Base-by-base conservation (phyloP, 202 grass and related monocot species). In the Panicum virgatum region DNA sequence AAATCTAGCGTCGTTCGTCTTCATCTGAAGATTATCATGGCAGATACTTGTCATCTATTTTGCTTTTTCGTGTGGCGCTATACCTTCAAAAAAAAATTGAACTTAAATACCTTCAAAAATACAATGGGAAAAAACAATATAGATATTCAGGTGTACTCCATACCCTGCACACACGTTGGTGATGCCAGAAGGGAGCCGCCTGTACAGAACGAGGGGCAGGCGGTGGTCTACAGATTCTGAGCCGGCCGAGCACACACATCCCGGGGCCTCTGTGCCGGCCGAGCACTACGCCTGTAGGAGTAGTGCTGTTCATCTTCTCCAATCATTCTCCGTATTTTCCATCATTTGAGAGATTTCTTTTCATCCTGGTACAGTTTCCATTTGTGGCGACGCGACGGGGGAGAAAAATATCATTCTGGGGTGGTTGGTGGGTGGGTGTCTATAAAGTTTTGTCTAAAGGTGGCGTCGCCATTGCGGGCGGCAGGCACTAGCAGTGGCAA, bases 371-470 rank as follows among this genome's bases (percentile, higher is more conserved):
- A 47, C 39, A 44, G 23, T 82, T 71, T 77, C 39, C 78, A 67
- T 59, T 82, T 59, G 77, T 56, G 54, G 30, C 72, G 77, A 81
- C 47, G 9, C 8, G 72, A 34, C 52, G 46, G 30, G 5, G 3
- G 27, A 58, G 61, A 23, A 43, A 56, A 42, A 56, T 56, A 80
- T 69, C 75, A 57, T 37, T 66, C 65, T 69, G 22, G 15, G 30
- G 8, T 25, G 13, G n/a, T n/a, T n/a, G n/a, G n/a, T n/a, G 2
- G 39, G 6, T 9, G 7, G 39, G 54, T 5, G 15, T 23, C 75
- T 80, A 80, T 84, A 88, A 84, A 75, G 70, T 73, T 83, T n/a
- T n/a, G n/a, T n/a, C n/a, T n/a, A n/a, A 69, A 76, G 77, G 38
- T 40, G 3, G 77, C 34, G 75, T 81, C 71, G 59, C 66, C 73